Conservation (phyloP, 2,329 filamentous ascomycete species). For the Laburnicola sp. region DNA sequence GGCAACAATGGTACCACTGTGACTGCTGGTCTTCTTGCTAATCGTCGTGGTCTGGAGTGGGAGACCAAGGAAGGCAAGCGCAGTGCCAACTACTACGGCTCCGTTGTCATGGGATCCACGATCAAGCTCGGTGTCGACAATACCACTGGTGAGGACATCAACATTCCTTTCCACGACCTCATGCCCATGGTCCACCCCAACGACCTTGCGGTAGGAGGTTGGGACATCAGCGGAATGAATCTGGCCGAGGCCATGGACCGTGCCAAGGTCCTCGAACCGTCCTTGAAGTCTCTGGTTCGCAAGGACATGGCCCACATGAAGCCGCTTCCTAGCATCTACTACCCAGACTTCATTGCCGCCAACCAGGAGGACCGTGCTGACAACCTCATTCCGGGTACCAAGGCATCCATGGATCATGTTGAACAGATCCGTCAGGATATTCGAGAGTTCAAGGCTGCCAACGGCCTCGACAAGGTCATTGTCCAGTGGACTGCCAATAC, state of each 20-base stretch:
- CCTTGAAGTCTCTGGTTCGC: slow-evolving; percentile 82
- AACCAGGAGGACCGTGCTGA: slow-evolving; percentile 97
- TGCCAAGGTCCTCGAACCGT: slow-evolving; percentile 91
- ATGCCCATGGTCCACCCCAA: slow-evolving; percentile 97
- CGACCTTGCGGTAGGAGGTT: slow-evolving; percentile 90
- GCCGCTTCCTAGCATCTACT: slow-evolving; percentile 94
- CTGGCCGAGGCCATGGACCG: slow-evolving; percentile 93
- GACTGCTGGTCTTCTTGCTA: slow-evolving; percentile 95
- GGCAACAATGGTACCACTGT: slow-evolving; percentile 98
- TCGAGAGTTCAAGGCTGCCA: slow-evolving; percentile 84
- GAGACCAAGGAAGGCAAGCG: slow-evolving; percentile 88
- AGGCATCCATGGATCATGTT: slow-evolving; percentile 84
- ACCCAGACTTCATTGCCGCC: slow-evolving; percentile 97
- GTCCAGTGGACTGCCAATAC: slow-evolving; percentile 99
- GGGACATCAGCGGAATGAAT: slow-evolving; percentile 94
- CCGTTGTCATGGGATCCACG: slow-evolving; percentile 94
- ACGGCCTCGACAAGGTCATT: slow-evolving; percentile 90
- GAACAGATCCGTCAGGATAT: slow-evolving; percentile 94
- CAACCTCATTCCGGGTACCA: slow-evolving; percentile 80
- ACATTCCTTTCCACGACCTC: slow-evolving; percentile 92
- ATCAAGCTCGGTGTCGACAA: slow-evolving; percentile 92
- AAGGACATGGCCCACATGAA: slow-evolving; percentile 92
- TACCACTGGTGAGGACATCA: slow-evolving; percentile 83
- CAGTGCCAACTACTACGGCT: slow-evolving; percentile 96
- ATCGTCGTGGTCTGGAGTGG: slow-evolving; percentile 83